Evolutionary conservation across 2,329 filamentous ascomycete species (phyloP).

Genomic region (Ceratocystis variospora): DNA sequence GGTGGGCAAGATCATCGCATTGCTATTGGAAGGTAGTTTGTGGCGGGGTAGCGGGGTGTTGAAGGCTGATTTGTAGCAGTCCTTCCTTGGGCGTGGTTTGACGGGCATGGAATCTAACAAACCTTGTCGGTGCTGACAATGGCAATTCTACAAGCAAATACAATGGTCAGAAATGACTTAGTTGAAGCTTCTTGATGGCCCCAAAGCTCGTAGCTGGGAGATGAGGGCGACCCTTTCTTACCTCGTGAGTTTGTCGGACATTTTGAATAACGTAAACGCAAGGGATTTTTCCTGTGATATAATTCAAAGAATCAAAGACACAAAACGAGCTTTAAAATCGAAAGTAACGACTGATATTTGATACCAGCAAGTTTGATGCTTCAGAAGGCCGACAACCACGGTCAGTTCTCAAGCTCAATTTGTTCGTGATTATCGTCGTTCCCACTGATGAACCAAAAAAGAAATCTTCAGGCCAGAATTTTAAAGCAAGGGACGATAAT

Average conservation of each 20-base stretch:
- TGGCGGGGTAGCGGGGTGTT: slow-evolving; percentile 29
- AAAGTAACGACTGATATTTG: not conserved
- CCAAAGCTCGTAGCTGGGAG: not conserved
- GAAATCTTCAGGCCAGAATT: slow-evolving; percentile 9
- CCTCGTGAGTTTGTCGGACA: slow-evolving; percentile 93
- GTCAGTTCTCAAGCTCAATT: not conserved
- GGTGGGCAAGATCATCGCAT: not conserved
- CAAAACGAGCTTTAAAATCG: not conserved
- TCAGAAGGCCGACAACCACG: not conserved
- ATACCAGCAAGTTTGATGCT: not conserved
- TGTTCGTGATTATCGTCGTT: not conserved
- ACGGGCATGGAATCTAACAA: slow-evolving; percentile 26
- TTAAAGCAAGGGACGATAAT: not conserved
- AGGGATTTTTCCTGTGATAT: not conserved
- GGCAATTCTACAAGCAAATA: slow-evolving; percentile 56
- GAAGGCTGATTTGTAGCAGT: not conserved
- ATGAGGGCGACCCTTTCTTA: slow-evolving; percentile 35
- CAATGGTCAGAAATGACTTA: slow-evolving; percentile 7
- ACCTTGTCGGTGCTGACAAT: slow-evolving; percentile 99
- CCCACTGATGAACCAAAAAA: not conserved
- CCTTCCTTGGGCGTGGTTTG: not conserved
- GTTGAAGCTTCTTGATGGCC: not conserved
- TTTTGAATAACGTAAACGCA: slow-evolving; percentile 30
- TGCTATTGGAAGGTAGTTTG: not conserved
- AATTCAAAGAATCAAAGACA: not conserved